phyloP scores from a whole-genome alignment of 805 yeast genomes.

The Candida chilensis region DNA sequence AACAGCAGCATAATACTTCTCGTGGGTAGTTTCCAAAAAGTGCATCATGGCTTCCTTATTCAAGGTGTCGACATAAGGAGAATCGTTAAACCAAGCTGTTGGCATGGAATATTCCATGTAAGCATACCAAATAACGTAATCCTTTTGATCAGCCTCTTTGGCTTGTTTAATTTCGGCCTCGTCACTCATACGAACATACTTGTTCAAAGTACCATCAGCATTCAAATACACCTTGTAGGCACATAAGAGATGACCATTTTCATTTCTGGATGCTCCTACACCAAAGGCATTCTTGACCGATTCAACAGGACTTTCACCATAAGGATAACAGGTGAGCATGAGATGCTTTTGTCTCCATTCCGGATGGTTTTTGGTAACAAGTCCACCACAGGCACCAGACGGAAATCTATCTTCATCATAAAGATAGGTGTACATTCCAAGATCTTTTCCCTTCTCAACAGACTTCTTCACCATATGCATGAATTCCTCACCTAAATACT shows the following conservation, averaged over 20 bases:
- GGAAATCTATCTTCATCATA: slow-evolving; percentile 5
- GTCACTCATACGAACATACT: slow-evolving; percentile 1
- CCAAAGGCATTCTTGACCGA: slow-evolving; percentile 2
- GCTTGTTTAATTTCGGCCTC: neutral
- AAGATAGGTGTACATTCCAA: slow-evolving; percentile 3
- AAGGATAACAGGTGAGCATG: slow-evolving; percentile 3
- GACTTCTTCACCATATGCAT: slow-evolving; percentile 3
- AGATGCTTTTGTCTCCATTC: slow-evolving; percentile 4
- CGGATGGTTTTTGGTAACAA: slow-evolving; percentile 4
- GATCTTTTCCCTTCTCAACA: slow-evolving; percentile 3
- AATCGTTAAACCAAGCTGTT: slow-evolving; percentile 3
- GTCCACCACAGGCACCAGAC: slow-evolving; percentile 6
- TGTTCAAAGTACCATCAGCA: slow-evolving; percentile 1
- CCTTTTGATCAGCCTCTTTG: neutral
- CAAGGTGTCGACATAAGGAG: slow-evolving; percentile 5
- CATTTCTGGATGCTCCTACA: slow-evolving; percentile 2
- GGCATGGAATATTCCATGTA: slow-evolving; percentile 4
- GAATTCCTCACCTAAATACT: slow-evolving; percentile 5
- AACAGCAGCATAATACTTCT: neutral
- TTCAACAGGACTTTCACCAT: slow-evolving; percentile 1
- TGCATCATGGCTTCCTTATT: slow-evolving; percentile 2
- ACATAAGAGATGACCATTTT: slow-evolving; percentile 4
- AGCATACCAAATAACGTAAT: slow-evolving; percentile 3
- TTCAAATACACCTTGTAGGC: slow-evolving; percentile 3
- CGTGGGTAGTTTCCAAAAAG: slow-evolving; percentile 1